A percentile compares a stretch with the other conserved stretches of the same genome.
Conservation (phyloP, 768 basidiomycete genomes). For the Vishniacozyma victoriae region DNA sequence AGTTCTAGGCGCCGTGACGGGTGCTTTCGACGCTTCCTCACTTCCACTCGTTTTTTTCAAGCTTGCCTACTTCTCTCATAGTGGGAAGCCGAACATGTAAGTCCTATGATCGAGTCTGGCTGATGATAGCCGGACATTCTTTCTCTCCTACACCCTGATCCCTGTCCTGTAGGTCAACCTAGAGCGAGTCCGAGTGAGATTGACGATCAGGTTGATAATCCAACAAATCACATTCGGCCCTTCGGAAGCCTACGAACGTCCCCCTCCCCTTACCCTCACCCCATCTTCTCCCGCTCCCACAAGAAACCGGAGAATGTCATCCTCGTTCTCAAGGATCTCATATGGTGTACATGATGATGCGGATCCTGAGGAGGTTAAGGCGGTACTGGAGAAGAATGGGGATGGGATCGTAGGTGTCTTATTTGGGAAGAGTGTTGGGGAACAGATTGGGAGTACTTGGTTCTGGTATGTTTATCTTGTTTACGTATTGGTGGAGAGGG, state of each 20-base stretch:
- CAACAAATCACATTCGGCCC: slow-evolving; percentile 46
- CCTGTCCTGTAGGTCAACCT: slow-evolving; percentile 38
- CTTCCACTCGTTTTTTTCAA: slow-evolving; percentile 46
- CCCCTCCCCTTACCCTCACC: slow-evolving; percentile 1
- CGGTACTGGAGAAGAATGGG: slow-evolving; percentile 6
- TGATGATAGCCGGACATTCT: slow-evolving; percentile 38
- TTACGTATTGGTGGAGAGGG: neutral
- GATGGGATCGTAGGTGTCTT: slow-evolving; percentile 41
- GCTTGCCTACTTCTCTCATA: slow-evolving; percentile 26
- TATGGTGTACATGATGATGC: slow-evolving; percentile 20
- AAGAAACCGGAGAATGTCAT: neutral
- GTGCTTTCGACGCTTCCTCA: slow-evolving; percentile 48
- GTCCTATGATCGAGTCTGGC: neutral
- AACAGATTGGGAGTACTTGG: slow-evolving; percentile 45
- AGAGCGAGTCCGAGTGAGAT: neutral
- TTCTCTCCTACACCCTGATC: slow-evolving; percentile 45
- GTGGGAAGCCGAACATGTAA: slow-evolving; percentile 20
- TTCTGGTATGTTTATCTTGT: slow-evolving; percentile 35
- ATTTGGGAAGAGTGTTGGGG: slow-evolving; percentile 32
- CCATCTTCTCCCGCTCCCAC: slow-evolving; percentile 1
- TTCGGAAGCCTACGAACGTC: slow-evolving; percentile 30
- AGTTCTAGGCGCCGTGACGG: slow-evolving; percentile 47
- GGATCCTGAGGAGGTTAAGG: slow-evolving; percentile 27
- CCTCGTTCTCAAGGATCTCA: slow-evolving; percentile 29
- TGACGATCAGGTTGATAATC: slow-evolving; percentile 36